Conservation (phyloP, 176 grass and related monocot species). For the Musa itinerans region DNA sequence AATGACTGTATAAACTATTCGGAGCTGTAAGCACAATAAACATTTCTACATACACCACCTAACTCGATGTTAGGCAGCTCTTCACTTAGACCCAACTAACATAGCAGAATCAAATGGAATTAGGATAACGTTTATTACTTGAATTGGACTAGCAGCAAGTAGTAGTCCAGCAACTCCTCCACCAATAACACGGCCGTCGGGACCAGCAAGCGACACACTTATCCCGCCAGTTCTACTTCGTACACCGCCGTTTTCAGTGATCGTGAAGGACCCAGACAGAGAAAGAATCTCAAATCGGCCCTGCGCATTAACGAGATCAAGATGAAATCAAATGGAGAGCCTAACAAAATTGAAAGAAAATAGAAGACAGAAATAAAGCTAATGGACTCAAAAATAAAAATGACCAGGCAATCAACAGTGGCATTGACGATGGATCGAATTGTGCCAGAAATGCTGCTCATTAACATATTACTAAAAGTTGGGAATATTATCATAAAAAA, state of each 20-base stretch:
- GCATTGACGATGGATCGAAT: too few relatives aligned
- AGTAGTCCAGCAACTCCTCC: conserved; percentile 72
- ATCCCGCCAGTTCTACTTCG: conserved; percentile 73
- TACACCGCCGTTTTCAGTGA: conserved; percentile 49
- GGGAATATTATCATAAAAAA: too few relatives aligned
- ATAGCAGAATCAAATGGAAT: neutral
- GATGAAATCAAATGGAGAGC: neutral
- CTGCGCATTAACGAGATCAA: conserved; percentile 21
- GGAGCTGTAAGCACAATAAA: neutral
- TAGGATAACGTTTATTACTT: conserved; percentile 34
- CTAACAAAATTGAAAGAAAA: neutral
- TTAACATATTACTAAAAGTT: too few relatives aligned
- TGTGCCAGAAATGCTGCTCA: too few relatives aligned
- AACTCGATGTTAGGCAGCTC: neutral
- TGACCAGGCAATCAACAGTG: too few relatives aligned
- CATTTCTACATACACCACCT: neutral
- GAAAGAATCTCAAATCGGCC: conserved; percentile 86
- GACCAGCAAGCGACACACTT: conserved; percentile 79
- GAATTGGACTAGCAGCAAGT: conserved; percentile 88
- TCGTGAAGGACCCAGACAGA: conserved; percentile 75
- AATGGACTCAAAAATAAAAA: too few relatives aligned
- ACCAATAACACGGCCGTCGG: conserved; percentile 80
- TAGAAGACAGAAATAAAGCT: neutral
- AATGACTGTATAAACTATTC: too few relatives aligned
- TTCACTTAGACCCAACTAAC: too few relatives aligned